Percentiles rank a stretch among this genome's conserved stretches.
Evolutionary conservation across 2,329 filamentous ascomycete genomes (phyloP).

Genomic region (Daldinia sp.): DNA sequence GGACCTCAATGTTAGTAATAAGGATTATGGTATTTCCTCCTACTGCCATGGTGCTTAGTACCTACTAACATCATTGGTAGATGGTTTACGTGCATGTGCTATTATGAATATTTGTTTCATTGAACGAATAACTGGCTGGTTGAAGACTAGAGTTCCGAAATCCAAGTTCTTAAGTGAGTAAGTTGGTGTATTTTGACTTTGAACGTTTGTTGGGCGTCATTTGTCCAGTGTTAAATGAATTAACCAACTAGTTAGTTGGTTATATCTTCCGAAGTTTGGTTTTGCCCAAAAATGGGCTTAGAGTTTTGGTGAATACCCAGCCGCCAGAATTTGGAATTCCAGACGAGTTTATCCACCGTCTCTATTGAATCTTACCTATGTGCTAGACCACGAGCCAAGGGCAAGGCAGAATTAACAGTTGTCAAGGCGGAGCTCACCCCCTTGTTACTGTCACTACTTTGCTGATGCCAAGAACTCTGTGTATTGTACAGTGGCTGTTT

Average conservation of each 20-base stretch:
- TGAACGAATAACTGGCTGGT: neutral
- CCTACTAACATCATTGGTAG: too few species aligned
- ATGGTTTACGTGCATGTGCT: neutral
- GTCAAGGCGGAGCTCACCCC: neutral
- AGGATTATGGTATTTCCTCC: neutral
- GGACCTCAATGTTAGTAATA: slow-evolving; percentile 2
- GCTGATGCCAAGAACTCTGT: slow-evolving; percentile 9
- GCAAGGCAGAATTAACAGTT: neutral
- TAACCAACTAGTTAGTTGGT: too few species aligned
- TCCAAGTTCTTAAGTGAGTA: too few species aligned
- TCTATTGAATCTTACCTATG: neutral
- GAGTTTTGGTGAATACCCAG: neutral
- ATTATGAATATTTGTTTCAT: neutral
- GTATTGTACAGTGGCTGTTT: neutral
- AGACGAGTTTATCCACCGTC: neutral
- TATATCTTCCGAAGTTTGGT: too few species aligned
- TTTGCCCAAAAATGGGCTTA: too few species aligned
- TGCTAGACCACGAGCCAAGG: neutral
- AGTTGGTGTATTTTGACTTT: too few species aligned
- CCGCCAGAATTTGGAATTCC: neutral
- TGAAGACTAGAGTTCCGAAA: too few species aligned
- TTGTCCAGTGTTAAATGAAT: neutral
- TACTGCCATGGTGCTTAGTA: neutral
- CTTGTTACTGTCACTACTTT: neutral
- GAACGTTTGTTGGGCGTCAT: neutral